These are phyloP conservation scores for Pleurozium schreberi DNA, from an alignment of 225 moss, liverwort and hornwort genomes.

Conservation along the genomic window DNA sequence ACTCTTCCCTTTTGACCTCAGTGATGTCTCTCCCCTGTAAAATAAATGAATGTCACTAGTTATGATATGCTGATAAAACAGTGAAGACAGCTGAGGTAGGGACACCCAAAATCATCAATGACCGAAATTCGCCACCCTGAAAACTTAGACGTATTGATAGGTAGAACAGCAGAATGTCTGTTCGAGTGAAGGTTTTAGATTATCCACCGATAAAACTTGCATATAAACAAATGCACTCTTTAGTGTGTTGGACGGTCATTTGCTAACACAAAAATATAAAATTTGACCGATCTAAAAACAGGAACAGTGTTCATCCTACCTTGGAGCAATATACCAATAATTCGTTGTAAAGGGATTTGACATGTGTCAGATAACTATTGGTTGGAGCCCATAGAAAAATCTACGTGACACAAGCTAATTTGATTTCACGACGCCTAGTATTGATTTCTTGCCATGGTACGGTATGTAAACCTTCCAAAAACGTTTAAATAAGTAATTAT, in stretches of 20 bases:
- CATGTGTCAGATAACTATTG: neutral
- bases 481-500: neutral
- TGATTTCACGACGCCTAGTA: neutral
- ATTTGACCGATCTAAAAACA: neutral
- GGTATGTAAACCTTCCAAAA: neutral
- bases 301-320: neutral
- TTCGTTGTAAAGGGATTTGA: neutral
- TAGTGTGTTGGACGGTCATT: neutral
- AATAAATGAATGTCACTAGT: neutral
- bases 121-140: neutral
- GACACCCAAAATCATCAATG: neutral
- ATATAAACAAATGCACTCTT: neutral
- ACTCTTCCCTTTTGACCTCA: conserved; percentile 47
- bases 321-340: no score
- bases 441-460: neutral
- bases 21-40: conserved; percentile 56
- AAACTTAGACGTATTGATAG: neutral
- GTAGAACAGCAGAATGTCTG: neutral
- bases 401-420: neutral
- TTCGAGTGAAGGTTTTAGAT: neutral
- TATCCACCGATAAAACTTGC: neutral
- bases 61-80: neutral
- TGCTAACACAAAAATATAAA: neutral
- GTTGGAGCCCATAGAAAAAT: neutral
- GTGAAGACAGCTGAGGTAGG: neutral